Conservation (phyloP, 305 asterid genomes). For the Fraxinus albicans region DNA sequence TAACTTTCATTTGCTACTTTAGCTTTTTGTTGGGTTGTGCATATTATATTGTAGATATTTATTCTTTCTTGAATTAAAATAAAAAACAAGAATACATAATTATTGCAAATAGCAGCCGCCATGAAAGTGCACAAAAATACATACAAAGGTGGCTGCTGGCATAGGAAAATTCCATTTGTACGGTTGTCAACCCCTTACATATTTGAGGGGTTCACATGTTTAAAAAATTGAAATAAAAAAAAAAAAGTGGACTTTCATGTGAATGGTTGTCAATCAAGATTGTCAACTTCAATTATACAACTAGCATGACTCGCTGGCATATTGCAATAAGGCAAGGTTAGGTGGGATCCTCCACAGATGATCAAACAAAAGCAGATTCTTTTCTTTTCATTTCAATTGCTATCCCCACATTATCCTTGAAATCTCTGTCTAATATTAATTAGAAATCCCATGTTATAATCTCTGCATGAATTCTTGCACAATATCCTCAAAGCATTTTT, state of each 20-base stretch:
- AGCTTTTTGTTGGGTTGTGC: slow-evolving; percentile 28
- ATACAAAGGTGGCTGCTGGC: slow-evolving; percentile 22
- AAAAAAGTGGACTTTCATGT: too few relatives aligned
- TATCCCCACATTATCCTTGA: not conserved
- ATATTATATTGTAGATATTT: slow-evolving; percentile 14
- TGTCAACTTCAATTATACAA: too few relatives aligned
- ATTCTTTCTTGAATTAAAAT: slow-evolving; percentile 5
- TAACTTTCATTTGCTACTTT: slow-evolving; percentile 21
- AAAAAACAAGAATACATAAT: slow-evolving; percentile 21
- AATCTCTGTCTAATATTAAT: too few relatives aligned
- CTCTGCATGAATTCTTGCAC: too few relatives aligned
- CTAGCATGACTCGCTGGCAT: slow-evolving; percentile 1
- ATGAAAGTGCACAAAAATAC: slow-evolving; percentile 39
- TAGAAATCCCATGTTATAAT: too few relatives aligned
- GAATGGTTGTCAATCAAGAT: too few relatives aligned
- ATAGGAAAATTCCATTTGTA: too few relatives aligned
- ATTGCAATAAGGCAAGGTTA: slow-evolving; percentile 21
- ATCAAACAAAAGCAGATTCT: slow-evolving; percentile 24
- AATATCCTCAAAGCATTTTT: too few relatives aligned
- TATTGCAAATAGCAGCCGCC: slow-evolving; percentile 58
- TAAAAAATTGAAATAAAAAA: too few relatives aligned
- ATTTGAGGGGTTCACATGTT: too few relatives aligned
- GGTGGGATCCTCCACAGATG: slow-evolving; percentile 26
- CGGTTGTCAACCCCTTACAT: too few relatives aligned
- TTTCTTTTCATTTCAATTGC: slow-evolving; percentile 1